A percentile compares a stretch with the other conserved stretches of the same genome.
Evolutionary conservation across 2,329 filamentous ascomycete species (phyloP).

Genomic region (Fusarium sororula): DNA sequence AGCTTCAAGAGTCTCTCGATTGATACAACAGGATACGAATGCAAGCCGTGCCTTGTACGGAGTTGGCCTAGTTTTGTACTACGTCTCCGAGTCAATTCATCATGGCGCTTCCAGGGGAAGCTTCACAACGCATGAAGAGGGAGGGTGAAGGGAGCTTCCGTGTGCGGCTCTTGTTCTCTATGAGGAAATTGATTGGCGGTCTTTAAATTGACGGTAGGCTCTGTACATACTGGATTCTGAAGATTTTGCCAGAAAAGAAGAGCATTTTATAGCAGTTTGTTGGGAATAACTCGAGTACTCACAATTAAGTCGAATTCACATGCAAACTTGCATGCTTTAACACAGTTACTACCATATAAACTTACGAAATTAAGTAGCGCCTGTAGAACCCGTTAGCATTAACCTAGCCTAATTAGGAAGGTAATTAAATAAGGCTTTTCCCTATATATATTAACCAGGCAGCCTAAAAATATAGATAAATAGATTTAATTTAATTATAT

Average conservation of each 20-base stretch:
- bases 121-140: conserved; percentile 3
- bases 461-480: no score
- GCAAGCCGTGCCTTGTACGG: conserved; percentile 16
- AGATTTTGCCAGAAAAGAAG: neutral
- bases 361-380: no score
- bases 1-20: conserved; percentile 15
- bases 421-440: no score
- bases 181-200: conserved; percentile 18
- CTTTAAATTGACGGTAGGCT: neutral
- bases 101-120: conserved; percentile 19
- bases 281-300: neutral
- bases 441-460: no score
- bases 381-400: no score
- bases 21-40: conserved; percentile 12
- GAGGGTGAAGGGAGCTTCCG: conserved; percentile 13
- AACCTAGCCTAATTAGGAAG: no score
- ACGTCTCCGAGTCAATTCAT: conserved; percentile 15
- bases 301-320: neutral
- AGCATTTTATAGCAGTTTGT: neutral
- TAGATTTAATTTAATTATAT: no score
- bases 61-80: conserved; percentile 26
- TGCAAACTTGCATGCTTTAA: neutral
- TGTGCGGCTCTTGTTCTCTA: conserved; percentile 19
- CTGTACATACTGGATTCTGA: neutral
- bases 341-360: conserved; percentile 1